These are phyloP conservation scores for Zarea fungicola DNA, from an alignment of 2,329 filamentous ascomycete species.

Conservation along the genomic window DNA sequence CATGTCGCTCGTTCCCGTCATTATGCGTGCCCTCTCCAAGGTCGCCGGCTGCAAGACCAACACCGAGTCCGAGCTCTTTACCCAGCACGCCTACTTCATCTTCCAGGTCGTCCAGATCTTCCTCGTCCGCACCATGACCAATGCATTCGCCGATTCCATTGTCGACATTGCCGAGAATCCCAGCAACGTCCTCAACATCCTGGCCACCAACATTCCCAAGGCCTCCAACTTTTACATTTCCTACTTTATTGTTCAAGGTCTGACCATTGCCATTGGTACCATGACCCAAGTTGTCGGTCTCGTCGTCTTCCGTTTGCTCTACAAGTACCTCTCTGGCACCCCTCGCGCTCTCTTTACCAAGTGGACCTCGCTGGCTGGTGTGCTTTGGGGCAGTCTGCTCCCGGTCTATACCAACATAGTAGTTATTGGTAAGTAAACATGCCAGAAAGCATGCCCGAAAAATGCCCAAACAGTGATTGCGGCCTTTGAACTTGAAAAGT, in stretches of 20 bases:
- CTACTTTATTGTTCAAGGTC: constrained; percentile 81
- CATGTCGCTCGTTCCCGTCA: constrained; percentile 71
- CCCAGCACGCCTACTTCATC: constrained; percentile 85
- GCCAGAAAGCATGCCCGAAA: too few species aligned
- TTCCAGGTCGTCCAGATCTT: constrained; percentile 93
- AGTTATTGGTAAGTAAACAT: constrained; percentile 52
- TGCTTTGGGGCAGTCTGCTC: constrained; percentile 74
- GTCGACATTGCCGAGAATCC: constrained; percentile 60
- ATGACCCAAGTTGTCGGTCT: constrained; percentile 64
- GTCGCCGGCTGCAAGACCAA: constrained; percentile 72
- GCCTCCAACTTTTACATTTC: constrained; percentile 91
- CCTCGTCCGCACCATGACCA: constrained; percentile 76
- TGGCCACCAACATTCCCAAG: constrained; percentile 71
- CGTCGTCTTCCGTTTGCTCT: constrained; percentile 61
- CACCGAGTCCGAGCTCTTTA: constrained; percentile 78
- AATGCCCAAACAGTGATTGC: too few species aligned
- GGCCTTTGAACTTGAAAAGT: too few species aligned
- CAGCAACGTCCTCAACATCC: constrained; percentile 52
- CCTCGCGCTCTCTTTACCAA: constrained; percentile 73
- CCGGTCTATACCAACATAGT: constrained; percentile 71
- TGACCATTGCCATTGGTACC: constrained; percentile 68
- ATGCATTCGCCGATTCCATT: constrained; percentile 68
- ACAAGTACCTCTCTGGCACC: constrained; percentile 67
- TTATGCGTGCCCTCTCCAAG: constrained; percentile 65
- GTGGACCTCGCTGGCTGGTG: constrained; percentile 61